A percentile compares a stretch with the other conserved stretches of the same genome.
Conservation (phyloP, 345 rosid species). For the Eucalyptus albens region DNA sequence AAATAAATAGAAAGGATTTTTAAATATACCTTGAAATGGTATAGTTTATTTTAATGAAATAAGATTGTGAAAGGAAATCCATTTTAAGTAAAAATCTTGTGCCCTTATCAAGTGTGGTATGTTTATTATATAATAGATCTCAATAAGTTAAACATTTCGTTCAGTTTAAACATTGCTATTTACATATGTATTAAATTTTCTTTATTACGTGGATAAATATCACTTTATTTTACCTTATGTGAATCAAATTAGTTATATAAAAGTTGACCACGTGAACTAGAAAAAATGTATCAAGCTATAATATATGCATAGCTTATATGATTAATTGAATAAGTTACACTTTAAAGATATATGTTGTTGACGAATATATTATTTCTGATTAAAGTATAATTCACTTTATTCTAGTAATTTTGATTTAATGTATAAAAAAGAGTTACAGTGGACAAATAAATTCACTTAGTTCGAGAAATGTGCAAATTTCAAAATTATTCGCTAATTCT, state of each 20-base stretch:
- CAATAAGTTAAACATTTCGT: rapidly evolving
- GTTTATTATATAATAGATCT: no score
- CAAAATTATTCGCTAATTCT: neutral
- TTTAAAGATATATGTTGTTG: neutral
- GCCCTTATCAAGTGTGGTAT: neutral
- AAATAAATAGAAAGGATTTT: neutral
- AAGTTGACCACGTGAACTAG: neutral
- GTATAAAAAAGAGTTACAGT: neutral
- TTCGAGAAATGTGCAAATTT: neutral
- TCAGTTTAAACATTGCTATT: neutral
- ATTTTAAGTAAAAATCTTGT: neutral
- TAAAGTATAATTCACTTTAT: neutral
- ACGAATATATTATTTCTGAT: neutral
- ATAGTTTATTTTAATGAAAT: neutral
- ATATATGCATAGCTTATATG: rapidly evolving
- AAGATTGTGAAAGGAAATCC: neutral
- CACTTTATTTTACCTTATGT: neutral
- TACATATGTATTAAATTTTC: neutral
- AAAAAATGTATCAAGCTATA: neutral
- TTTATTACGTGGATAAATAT: neutral
- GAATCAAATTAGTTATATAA: neutral
- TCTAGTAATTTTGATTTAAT: neutral
- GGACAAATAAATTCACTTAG: neutral
- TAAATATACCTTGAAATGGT: neutral
- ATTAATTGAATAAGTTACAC: neutral